Conservation (phyloP, 768 basidiomycete genomes). For the Lactarius deliciosus region DNA sequence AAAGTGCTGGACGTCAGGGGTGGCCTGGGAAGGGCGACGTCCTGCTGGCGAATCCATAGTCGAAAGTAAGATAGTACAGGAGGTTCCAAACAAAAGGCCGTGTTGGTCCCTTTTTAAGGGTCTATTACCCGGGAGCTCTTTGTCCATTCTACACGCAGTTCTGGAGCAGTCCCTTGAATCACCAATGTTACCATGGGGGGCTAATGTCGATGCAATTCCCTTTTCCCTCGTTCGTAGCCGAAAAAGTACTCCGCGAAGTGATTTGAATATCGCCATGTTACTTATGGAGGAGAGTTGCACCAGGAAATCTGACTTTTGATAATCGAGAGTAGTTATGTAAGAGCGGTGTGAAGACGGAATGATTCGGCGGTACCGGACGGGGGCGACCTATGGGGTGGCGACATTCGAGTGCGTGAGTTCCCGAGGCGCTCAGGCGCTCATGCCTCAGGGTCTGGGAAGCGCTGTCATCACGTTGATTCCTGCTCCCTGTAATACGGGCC, state of each 20-base stretch:
- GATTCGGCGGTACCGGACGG: constrained; percentile 16
- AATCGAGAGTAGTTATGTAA: constrained; percentile 24
- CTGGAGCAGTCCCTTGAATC: constrained; percentile 22
- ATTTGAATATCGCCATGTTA: constrained; percentile 16
- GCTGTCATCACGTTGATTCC: constrained; percentile 4
- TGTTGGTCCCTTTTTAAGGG: constrained; percentile 28
- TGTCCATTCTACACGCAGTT: constrained; percentile 22
- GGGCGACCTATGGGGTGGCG: constrained; percentile 17
- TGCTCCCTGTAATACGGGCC: constrained; percentile 10
- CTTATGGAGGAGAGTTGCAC: constrained; percentile 13
- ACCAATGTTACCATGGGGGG: constrained; percentile 17
- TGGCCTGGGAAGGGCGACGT: constrained; percentile 23
- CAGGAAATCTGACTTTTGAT: constrained; percentile 12
- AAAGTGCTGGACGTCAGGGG: constrained; percentile 53
- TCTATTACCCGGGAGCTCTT: constrained; percentile 22
- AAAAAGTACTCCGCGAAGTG: constrained; percentile 21
- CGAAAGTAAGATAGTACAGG: constrained; percentile 23
- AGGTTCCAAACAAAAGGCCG: constrained; percentile 21
- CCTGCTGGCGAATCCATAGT: constrained; percentile 13
- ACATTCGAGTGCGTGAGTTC: constrained; percentile 5
- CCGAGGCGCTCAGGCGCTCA: constrained; percentile 12
- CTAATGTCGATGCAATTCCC: constrained; percentile 17
- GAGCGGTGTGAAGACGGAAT: constrained; percentile 16
- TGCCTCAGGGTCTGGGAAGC: constrained; percentile 7
- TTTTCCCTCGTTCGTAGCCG: constrained; percentile 22